Evolutionary conservation across 805 yeast species (phyloP).

Genomic region (Torulaspora delbrueckii): DNA sequence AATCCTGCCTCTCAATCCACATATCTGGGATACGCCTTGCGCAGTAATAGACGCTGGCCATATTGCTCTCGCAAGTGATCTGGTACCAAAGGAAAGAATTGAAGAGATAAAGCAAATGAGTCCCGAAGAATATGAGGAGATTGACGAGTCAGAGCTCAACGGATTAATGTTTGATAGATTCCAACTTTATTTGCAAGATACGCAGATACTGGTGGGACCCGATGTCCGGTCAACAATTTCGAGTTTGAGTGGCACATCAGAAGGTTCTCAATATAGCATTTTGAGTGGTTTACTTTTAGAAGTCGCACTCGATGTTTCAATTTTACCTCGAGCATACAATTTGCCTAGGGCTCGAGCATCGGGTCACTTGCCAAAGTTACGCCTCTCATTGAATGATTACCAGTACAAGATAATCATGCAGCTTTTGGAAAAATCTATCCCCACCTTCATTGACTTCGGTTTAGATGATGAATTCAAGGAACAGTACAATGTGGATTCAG

Average conservation of each 20-base stretch:
- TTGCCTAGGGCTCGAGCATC: conserved; percentile 68
- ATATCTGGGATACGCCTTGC: conserved; percentile 78
- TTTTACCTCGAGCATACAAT: conserved; percentile 71
- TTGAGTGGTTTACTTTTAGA: conserved; percentile 73
- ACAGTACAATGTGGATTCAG: conserved; percentile 9
- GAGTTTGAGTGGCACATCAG: conserved; percentile 50
- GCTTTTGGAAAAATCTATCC: conserved; percentile 64
- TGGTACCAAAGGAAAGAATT: conserved; percentile 64
- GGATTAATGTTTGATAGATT: conserved; percentile 88
- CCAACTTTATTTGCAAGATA: conserved; percentile 68
- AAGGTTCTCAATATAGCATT: conserved; percentile 46
- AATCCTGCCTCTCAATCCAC: conserved; percentile 77
- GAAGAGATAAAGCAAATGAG: conserved; percentile 63
- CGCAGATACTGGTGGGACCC: conserved; percentile 85
- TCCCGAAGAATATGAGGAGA: conserved; percentile 64
- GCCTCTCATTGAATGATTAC: conserved; percentile 73
- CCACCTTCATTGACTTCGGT: conserved; percentile 36
- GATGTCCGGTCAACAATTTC: conserved; percentile 71
- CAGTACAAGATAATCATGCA: conserved; percentile 88
- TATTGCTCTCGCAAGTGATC: conserved; percentile 73
- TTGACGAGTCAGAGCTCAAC: conserved; percentile 45
- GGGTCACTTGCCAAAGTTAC: conserved; percentile 70
- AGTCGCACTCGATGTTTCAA: conserved; percentile 73
- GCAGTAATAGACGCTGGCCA: conserved; percentile 95
- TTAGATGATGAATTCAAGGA: conserved; percentile 28